A percentile compares a stretch with the other conserved stretches of the same genome.
These are phyloP conservation scores for Ocimum tenuiflorum DNA, from an alignment of 257 asterid genomes.

Conservation along the genomic window DNA sequence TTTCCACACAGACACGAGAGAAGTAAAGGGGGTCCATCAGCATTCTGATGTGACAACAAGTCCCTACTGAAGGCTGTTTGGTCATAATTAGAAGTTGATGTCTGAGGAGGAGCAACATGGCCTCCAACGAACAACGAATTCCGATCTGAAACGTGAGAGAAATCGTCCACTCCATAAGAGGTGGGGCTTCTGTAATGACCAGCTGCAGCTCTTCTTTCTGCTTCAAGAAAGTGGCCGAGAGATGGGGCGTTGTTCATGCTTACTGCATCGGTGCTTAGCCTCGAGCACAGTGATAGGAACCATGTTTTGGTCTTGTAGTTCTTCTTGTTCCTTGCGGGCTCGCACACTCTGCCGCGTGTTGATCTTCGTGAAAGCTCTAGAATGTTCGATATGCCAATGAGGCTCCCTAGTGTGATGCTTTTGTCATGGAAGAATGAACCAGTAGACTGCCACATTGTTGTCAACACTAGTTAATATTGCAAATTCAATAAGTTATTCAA, in stretches of 20 bases:
- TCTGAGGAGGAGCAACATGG: slow-evolving; percentile 47
- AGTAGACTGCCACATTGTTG: slow-evolving; percentile 44
- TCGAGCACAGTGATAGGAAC: slow-evolving; percentile 55
- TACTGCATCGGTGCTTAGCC: slow-evolving; percentile 58
- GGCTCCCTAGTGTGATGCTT: slow-evolving; percentile 62
- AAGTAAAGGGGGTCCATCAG: slow-evolving; percentile 38
- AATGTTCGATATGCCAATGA: slow-evolving; percentile 60
- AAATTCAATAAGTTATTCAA: not conserved
- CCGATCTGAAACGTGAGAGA: slow-evolving; percentile 27
- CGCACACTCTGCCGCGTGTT: slow-evolving; percentile 35
- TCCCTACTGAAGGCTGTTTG: slow-evolving; percentile 19
- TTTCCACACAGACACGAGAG: slow-evolving; percentile 56
- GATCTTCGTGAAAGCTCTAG: slow-evolving; percentile 59
- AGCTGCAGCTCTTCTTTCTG: slow-evolving; percentile 49
- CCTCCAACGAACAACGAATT: slow-evolving; percentile 39
- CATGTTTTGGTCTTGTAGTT: slow-evolving; percentile 46
- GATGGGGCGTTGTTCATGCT: slow-evolving; percentile 39
- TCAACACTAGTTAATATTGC: not conserved
- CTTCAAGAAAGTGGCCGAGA: slow-evolving; percentile 69
- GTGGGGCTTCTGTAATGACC: slow-evolving; percentile 20
- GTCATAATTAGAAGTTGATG: slow-evolving; percentile 8
- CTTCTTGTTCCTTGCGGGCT: slow-evolving; percentile 36
- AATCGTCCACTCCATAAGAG: slow-evolving; percentile 39
- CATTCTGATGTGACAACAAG: slow-evolving; percentile 30
- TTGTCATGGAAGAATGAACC: slow-evolving; percentile 67